Base-by-base conservation (phyloP, 2,329 filamentous ascomycete species). In the Onygenales sp. region DNA sequence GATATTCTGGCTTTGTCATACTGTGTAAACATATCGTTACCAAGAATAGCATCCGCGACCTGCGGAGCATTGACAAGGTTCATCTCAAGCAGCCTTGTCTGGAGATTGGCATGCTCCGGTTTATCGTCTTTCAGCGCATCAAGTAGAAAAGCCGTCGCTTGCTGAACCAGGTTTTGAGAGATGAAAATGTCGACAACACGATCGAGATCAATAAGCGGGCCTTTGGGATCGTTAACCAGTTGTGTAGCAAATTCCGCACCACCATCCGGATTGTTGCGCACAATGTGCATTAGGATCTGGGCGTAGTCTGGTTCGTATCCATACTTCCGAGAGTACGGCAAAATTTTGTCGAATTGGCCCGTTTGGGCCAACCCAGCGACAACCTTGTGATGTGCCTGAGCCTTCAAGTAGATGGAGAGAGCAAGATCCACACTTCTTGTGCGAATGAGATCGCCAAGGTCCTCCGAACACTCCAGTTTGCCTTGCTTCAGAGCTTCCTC, bases 401-500 rank as follows among this genome's bases (percentile, higher is more conserved):
- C 91, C 69, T 93, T 87, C 56, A 93, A 80, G 71, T 97, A 98
- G 62, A 98, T 90, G 56, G 77, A 81, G 54, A 98, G 77, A 32
- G 94, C 93, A 66, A 97, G 80, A 67, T 86, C 85, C 64, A 95
- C 78, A 67, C 98, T 93, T 63, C 96, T 89, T 17, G 87, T 80
- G 47, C 93, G 87, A 49, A 97, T 87, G 63, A 95, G 83, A 69
- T 98, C 94, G 75, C 93, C 93, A 49, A 98, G 82, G 71, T 96
- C 88, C 74, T 98, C 93, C 0, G 93, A 97, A 73, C 87, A 91
- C 69, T 94, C 88, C 43, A 98, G 80, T 77, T 98, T 98, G 72
- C 89, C 87, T 74, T 97, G 93, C 66, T 86, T 86, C 70, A 97
- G 81, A 94, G 94, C 98, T 74, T 98, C 98, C 74, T 97, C 93